A percentile compares a stretch with the other conserved stretches of the same genome.
Evolutionary conservation across 306 rosid genomes (phyloP).

Genomic region (Ammopiptanthus mongolicus): DNA sequence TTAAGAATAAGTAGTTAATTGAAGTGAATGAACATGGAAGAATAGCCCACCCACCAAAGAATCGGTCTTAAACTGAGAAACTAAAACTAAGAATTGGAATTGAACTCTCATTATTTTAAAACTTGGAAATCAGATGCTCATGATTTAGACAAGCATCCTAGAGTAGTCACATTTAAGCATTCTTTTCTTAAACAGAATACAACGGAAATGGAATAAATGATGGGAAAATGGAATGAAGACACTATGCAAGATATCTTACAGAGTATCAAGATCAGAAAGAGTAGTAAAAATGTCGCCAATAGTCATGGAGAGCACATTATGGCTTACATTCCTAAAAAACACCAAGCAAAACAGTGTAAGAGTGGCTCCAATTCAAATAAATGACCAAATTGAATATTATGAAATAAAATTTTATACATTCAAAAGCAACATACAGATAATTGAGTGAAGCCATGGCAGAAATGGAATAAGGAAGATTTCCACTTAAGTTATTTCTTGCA

Average conservation of each 20-base stretch:
- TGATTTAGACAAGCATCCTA: not conserved
- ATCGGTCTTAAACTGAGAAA: not conserved
- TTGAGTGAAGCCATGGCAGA: conserved; percentile 63
- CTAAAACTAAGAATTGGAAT: not conserved
- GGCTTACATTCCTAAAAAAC: conserved; percentile 69
- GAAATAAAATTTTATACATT: not conserved
- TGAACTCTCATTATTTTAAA: not conserved
- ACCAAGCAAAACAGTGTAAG: conserved; percentile 7
- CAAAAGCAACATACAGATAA: conserved; percentile 65
- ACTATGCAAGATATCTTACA: conserved; percentile 54
- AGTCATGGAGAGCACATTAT: conserved; percentile 54
- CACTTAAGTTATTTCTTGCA: conserved; percentile 72
- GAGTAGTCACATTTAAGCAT: not conserved
- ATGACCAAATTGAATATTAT: conserved; percentile 15
- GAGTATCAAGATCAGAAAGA: conserved; percentile 50
- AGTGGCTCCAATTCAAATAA: conserved; percentile 3
- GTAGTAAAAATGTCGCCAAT: conserved; percentile 61
- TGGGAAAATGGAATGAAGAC: not conserved
- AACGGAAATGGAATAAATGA: conserved; percentile 5
- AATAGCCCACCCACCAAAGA: not conserved
- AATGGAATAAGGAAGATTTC: conserved; percentile 91
- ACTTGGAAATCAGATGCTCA: not conserved
- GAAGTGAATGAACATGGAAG: not conserved
- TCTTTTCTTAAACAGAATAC: not conserved
- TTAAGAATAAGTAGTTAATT: not conserved